Percentiles rank a stretch among this genome's conserved stretches.
These are phyloP conservation scores for Mediolabrus comicus DNA, from an alignment of 108 stramenopile genomes.

Conservation along the genomic window DNA sequence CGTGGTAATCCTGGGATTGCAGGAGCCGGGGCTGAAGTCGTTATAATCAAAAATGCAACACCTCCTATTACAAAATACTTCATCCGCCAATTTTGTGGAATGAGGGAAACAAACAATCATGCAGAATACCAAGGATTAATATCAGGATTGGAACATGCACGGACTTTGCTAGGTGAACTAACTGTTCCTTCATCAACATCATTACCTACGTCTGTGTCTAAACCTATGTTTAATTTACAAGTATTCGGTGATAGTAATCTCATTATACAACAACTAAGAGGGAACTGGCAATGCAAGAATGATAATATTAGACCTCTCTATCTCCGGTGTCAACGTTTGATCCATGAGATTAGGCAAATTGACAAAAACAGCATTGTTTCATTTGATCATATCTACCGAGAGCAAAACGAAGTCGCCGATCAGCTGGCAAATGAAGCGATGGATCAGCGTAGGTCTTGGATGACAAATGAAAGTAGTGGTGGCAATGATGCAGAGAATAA, in stretches of 20 bases:
- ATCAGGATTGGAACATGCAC: slow-evolving; percentile 47
- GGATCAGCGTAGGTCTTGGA: slow-evolving; percentile 41
- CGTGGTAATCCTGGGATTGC: slow-evolving; percentile 87
- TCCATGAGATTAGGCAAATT: background rate
- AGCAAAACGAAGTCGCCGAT: slow-evolving; percentile 70
- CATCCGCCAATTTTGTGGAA: slow-evolving; percentile 55
- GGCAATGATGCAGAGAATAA: too few relatives aligned
- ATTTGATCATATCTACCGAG: slow-evolving; percentile 72
- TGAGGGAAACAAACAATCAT: slow-evolving; percentile 68
- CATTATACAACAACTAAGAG: slow-evolving; percentile 74
- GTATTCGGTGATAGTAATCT: slow-evolving; percentile 76
- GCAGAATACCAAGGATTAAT: slow-evolving; percentile 79
- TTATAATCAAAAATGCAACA: background rate
- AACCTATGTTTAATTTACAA: background rate
- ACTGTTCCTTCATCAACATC: background rate
- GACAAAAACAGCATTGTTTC: background rate
- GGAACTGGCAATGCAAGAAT: slow-evolving; percentile 57
- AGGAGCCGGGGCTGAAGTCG: slow-evolving; percentile 66
- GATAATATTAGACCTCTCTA: slow-evolving; percentile 46
- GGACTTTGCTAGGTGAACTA: background rate
- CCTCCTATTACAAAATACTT: slow-evolving; percentile 10
- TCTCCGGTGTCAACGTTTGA: slow-evolving; percentile 8
- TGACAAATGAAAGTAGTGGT: background rate
- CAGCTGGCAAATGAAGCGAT: slow-evolving; percentile 82
- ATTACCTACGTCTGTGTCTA: background rate